Conservation (phyloP, 2,329 filamentous ascomycete species). For the Cryphonectria nitschkei region DNA sequence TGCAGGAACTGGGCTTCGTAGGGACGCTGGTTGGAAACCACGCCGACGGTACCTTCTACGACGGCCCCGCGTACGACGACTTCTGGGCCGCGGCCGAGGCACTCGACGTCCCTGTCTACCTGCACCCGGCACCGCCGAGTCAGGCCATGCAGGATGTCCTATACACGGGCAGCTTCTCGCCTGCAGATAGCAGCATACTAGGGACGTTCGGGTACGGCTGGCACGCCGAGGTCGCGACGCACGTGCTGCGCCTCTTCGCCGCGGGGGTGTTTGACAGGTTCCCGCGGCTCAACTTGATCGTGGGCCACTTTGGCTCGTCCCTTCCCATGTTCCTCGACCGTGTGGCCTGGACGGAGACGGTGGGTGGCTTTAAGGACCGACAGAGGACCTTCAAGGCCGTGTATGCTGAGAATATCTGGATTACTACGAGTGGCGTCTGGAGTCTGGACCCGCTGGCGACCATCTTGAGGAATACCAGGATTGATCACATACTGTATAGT, state of each 20-base stretch:
- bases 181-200: not conserved
- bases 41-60: slow-evolving; percentile 45
- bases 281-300: slow-evolving; percentile 6
- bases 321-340: slow-evolving; percentile 5
- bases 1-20: slow-evolving; percentile 38
- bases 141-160: slow-evolving; percentile 22
- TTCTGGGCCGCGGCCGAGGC: slow-evolving; percentile 45
- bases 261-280: slow-evolving; percentile 8
- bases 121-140: slow-evolving; percentile 44
- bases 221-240: slow-evolving; percentile 8
- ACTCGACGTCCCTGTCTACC: slow-evolving; percentile 48
- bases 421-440: slow-evolving; percentile 6
- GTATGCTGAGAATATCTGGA: slow-evolving; percentile 8
- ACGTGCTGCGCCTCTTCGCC: slow-evolving; percentile 12
- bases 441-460: not conserved
- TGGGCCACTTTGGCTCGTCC: slow-evolving; percentile 6
- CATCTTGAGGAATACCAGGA: slow-evolving; percentile 1
- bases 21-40: slow-evolving; percentile 53
- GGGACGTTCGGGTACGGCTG: slow-evolving; percentile 6
- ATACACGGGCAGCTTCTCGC: not conserved
- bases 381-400: not conserved
- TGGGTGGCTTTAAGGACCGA: not conserved
- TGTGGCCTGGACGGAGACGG: not conserved
- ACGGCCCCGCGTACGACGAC: slow-evolving; percentile 46
- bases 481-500: slow-evolving; percentile 15